Percentiles rank a stretch among this genome's conserved stretches.
phyloP scores from a whole-genome alignment of 2,329 filamentous ascomycete species.

The Metarhizium guizhouense region DNA sequence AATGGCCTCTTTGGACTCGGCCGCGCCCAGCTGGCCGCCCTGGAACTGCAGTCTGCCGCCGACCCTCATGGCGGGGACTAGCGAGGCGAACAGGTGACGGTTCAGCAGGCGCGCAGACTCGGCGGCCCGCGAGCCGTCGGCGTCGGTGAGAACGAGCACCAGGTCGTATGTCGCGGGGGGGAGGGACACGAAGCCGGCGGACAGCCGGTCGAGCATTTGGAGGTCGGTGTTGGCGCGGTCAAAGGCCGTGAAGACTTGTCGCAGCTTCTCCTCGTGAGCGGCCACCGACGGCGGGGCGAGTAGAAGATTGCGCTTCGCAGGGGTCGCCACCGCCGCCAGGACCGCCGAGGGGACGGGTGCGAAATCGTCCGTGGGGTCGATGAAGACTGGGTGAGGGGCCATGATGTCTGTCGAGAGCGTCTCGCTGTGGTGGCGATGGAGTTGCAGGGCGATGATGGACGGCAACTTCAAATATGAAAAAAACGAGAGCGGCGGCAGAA shows the following conservation, averaged over 20 bases:
- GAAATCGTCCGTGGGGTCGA: slow-evolving; percentile 49
- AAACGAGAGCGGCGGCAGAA: not conserved
- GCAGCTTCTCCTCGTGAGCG: slow-evolving; percentile 71
- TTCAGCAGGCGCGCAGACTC: slow-evolving; percentile 58
- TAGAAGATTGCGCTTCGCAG: slow-evolving; percentile 57
- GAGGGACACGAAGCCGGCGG: slow-evolving; percentile 70
- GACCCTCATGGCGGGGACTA: slow-evolving; percentile 63
- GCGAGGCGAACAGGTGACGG: slow-evolving; percentile 56
- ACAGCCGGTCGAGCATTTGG: slow-evolving; percentile 94
- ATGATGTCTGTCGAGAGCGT: slow-evolving; percentile 21
- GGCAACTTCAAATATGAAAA: not conserved
- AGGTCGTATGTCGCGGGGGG: slow-evolving; percentile 72
- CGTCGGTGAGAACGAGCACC: slow-evolving; percentile 74
- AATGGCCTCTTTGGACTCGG: slow-evolving; percentile 66
- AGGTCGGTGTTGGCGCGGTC: slow-evolving; percentile 74
- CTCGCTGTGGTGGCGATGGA: not conserved
- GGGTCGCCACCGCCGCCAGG: slow-evolving; percentile 18
- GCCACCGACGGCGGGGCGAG: slow-evolving; percentile 87
- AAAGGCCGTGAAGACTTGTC: slow-evolving; percentile 60
- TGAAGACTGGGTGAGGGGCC: slow-evolving; percentile 43
- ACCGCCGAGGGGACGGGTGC: slow-evolving; percentile 18
- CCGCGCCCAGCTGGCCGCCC: slow-evolving; percentile 46
- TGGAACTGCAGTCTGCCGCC: slow-evolving; percentile 62
- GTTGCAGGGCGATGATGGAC: not conserved
- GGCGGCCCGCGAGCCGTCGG: slow-evolving; percentile 51